Conservation (phyloP, 2,329 filamentous ascomycete species). For the Penicillium sp. region DNA sequence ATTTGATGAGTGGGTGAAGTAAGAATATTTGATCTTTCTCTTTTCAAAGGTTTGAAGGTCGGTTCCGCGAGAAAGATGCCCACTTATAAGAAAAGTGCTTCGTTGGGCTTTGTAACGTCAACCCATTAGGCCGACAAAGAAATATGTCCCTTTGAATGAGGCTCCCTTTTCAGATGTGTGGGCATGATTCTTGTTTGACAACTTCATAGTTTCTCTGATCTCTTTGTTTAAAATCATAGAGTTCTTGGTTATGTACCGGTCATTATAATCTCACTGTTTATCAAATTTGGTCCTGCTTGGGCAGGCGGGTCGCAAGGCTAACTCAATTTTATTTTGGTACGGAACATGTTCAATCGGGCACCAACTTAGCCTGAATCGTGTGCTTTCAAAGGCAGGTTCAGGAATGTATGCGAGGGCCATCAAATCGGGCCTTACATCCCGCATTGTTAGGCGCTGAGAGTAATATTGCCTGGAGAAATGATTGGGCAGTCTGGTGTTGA, state of each 20-base stretch:
- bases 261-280: background rate
- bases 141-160: background rate
- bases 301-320: background rate
- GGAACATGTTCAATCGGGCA: background rate
- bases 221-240: background rate
- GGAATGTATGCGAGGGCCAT: background rate
- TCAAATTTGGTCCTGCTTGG: background rate
- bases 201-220: background rate
- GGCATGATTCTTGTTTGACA: background rate
- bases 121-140: conserved; percentile 1
- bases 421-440: background rate
- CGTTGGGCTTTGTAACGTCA: background rate
- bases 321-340: background rate
- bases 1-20: background rate
- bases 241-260: background rate
- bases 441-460: background rate
- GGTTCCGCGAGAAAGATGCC: background rate
- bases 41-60: background rate
- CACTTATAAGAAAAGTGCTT: background rate
- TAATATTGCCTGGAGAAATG: background rate
- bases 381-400: background rate
- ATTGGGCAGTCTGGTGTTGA: background rate
- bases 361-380: background rate
- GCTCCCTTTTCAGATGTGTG: background rate
- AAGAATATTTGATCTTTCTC: background rate